Evolutionary conservation across 306 rosid genomes (phyloP), one percentile per base, ranked within the genome.

Genomic region (Purshia tridentata): DNA sequence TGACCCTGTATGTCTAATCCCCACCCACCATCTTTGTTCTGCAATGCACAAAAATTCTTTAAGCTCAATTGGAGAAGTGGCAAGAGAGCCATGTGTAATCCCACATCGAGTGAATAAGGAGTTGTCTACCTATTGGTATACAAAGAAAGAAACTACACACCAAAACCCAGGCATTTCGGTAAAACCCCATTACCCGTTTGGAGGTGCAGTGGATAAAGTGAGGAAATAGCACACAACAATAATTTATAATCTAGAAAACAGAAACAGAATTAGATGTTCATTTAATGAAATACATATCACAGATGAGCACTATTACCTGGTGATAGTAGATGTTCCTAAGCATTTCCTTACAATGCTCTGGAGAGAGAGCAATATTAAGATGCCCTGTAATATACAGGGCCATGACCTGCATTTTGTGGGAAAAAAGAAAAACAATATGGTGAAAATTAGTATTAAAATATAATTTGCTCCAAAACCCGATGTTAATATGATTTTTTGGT

Each of bases 1-100:
- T 80, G 93, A 14, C 93, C 98, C 64, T 85, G 89, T 5, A 92
- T 85, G 77, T 92, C 90, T 11, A 92, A 44, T 18, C 98, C 98
- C 96, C 93, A 92, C 4, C 98, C 98, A 57, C 98, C 98, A 72
- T 92, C 96, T 75, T 89, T 81, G 4, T 77, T 76, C 50, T 57
- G 57, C 44, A 13, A 6, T 16, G 10, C 16, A 15, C n/a, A 4
- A 55, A 55, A 55, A 0, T 1, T 2, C 3, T 20, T 16, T 11
- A 41, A 6, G n/a, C 14, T 16, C 37, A 18, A 6, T 3, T 65
- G n/a, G 35, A 29, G 35, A 29, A n/a, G n/a, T n/a, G n/a, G n/a
- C n/a, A n/a, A n/a, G n/a, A n/a, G n/a, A n/a, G n/a, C n/a, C n/a
- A n/a, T n/a, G n/a, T n/a, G n/a, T n/a, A n/a, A n/a, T n/a, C n/a